Conservation (phyloP, 2,329 filamentous ascomycete genomes). For the Botrytis elliptica region DNA sequence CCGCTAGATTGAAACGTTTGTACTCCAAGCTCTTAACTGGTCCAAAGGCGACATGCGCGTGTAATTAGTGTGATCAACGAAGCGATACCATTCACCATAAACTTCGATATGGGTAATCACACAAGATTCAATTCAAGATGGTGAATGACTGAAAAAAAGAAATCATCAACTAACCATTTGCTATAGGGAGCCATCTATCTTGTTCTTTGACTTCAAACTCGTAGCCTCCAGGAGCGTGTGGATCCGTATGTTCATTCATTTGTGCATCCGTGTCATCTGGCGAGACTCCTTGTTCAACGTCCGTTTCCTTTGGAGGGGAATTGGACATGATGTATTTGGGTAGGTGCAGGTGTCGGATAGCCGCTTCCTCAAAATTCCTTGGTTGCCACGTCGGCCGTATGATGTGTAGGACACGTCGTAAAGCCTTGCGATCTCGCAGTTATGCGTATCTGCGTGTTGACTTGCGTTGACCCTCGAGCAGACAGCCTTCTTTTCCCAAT, state of each 20-base stretch:
- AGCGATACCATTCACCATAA: slow-evolving; percentile 49
- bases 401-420: slow-evolving; percentile 31
- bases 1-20: slow-evolving; percentile 37
- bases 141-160: slow-evolving; percentile 27
- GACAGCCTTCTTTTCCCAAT: slow-evolving; percentile 31
- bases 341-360: slow-evolving; percentile 43
- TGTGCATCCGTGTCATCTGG: slow-evolving; percentile 85
- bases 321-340: slow-evolving; percentile 90
- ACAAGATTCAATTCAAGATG: slow-evolving; percentile 56
- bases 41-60: slow-evolving; percentile 35
- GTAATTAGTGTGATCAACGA: slow-evolving; percentile 47
- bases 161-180: slow-evolving; percentile 83
- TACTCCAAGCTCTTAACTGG: slow-evolving; percentile 37
- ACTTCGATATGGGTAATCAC: slow-evolving; percentile 40
- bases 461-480: slow-evolving; percentile 33
- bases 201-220: slow-evolving; percentile 99
- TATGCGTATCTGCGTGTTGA: slow-evolving; percentile 29
- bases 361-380: slow-evolving; percentile 36
- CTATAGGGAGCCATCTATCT: slow-evolving; percentile 98
- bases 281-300: slow-evolving; percentile 90
- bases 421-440: slow-evolving; percentile 29
- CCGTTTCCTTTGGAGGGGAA: slow-evolving; percentile 83
- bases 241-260: slow-evolving; percentile 67
- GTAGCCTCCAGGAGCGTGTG: slow-evolving; percentile 56
- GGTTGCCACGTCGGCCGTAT: slow-evolving; percentile 37